Percentiles rank a stretch among this genome's conserved stretches.
phyloP scores from a whole-genome alignment of 768 basidiomycete genomes.

The Suillus brevipes region DNA sequence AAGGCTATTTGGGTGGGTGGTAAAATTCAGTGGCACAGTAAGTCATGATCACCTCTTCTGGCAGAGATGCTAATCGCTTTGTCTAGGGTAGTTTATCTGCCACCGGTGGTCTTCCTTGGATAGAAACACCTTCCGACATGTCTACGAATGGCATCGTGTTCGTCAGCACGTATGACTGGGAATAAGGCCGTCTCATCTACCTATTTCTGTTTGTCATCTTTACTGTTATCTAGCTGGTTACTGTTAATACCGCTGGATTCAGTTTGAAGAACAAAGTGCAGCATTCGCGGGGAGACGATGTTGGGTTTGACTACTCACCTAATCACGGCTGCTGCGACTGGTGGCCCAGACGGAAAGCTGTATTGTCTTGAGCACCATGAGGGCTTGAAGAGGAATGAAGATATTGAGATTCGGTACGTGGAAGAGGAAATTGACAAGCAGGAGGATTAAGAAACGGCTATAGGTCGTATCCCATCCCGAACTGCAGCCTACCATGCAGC shows the following conservation, averaged over 20 bases:
- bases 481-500: not conserved
- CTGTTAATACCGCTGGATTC: not conserved
- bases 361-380: not conserved
- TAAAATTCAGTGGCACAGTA: not conserved
- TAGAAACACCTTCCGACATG: slow-evolving; percentile 7
- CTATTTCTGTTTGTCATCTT: not conserved
- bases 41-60: not conserved
- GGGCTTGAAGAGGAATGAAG: slow-evolving; percentile 5
- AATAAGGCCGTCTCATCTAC: not conserved
- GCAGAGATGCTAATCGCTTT: not conserved
- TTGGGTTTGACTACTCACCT: slow-evolving; percentile 1
- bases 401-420: not conserved
- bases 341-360: not conserved
- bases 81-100: slow-evolving; percentile 1
- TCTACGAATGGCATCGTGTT: not conserved
- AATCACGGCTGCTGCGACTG: slow-evolving; percentile 1
- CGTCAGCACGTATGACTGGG: slow-evolving; percentile 3
- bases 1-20: not conserved
- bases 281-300: not conserved
- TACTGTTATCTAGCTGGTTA: too few relatives aligned
- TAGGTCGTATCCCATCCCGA: not conserved
- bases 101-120: not conserved
- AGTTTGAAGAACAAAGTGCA: not conserved
- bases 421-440: not conserved
- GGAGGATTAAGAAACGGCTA: not conserved